phyloP scores from a whole-genome alignment of 2,329 filamentous ascomycete genomes.

The Bimuria novae-zelandiae region DNA sequence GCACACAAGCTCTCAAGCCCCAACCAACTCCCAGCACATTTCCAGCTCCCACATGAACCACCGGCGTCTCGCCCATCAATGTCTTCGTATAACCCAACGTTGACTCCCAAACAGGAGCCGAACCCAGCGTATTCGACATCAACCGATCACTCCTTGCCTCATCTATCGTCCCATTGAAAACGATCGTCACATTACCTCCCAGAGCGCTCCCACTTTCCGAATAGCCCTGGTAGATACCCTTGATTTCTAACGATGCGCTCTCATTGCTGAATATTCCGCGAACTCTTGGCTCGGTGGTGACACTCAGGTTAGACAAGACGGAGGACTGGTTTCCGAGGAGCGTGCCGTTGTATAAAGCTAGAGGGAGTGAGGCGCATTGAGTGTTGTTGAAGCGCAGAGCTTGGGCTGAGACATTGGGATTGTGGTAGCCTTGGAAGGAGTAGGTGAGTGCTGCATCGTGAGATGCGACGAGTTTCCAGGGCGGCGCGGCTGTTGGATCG shows the following conservation, averaged over 20 bases:
- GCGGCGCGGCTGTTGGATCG: neutral
- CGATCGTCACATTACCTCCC: constrained; percentile 4
- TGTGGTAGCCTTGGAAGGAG: constrained; percentile 7
- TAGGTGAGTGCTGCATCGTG: constrained; percentile 6
- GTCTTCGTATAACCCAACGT: constrained; percentile 7
- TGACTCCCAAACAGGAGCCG: constrained; percentile 4
- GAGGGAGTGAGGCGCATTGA: neutral
- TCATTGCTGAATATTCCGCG: constrained; percentile 3
- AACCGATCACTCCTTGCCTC: constrained; percentile 2
- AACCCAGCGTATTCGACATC: constrained; percentile 3
- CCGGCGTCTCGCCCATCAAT: neutral
- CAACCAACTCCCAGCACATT: neutral
- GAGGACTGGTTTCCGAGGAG: neutral
- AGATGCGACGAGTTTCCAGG: neutral
- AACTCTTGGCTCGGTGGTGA: constrained; percentile 3
- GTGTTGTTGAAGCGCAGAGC: constrained; percentile 4
- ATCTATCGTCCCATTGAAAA: constrained; percentile 8
- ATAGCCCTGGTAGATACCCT: constrained; percentile 1
- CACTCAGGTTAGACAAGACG: neutral
- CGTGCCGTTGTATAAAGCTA: constrained; percentile 4
- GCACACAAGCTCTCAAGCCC: neutral
- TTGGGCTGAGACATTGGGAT: neutral
- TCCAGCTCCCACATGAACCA: neutral
- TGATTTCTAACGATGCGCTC: constrained; percentile 6
- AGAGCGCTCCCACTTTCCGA: neutral